phyloP scores from a whole-genome alignment of 106 monocot genomes.

The Phalaenopsis equestris region DNA sequence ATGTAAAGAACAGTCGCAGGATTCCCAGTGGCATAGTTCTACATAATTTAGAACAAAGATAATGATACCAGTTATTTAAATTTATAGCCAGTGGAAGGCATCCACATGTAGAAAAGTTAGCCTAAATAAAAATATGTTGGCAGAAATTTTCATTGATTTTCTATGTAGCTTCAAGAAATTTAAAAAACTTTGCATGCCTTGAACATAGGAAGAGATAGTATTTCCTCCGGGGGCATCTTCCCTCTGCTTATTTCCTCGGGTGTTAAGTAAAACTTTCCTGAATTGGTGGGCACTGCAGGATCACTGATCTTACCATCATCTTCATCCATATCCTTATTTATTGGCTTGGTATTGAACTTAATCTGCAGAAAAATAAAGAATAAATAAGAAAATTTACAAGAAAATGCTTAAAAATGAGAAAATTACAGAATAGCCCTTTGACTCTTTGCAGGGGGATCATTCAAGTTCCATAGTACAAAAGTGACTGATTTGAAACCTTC shows the following conservation, averaged over 20 bases:
- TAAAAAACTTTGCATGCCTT: slow-evolving; percentile 37
- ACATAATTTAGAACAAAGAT: slow-evolving; percentile 7
- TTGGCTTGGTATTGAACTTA: slow-evolving; percentile 70
- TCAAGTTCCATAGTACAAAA: too few relatives aligned
- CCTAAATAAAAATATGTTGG: not conserved
- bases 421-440: too few relatives aligned
- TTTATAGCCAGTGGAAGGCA: not conserved
- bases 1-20: slow-evolving; percentile 81
- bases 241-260: slow-evolving; percentile 61
- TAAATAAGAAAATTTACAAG: not conserved
- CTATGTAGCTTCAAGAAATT: not conserved
- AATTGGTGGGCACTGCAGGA: slow-evolving; percentile 13
- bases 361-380: slow-evolving; percentile 34
- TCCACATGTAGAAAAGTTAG: not conserved
- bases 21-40: slow-evolving; percentile 88
- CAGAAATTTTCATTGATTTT: not conserved
- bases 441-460: too few relatives aligned
- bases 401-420: not conserved
- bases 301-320: slow-evolving; percentile 16
- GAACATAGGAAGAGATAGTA: slow-evolving; percentile 95
- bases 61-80: not conserved
- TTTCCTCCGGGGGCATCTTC: slow-evolving; percentile 82
- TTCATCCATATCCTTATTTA: slow-evolving; percentile 31
- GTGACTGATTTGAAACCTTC: too few relatives aligned
- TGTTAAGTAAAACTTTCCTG: slow-evolving; percentile 51